Conservation (phyloP, 495 filamentous ascomycete genomes). For the Neurospora sp. region DNA sequence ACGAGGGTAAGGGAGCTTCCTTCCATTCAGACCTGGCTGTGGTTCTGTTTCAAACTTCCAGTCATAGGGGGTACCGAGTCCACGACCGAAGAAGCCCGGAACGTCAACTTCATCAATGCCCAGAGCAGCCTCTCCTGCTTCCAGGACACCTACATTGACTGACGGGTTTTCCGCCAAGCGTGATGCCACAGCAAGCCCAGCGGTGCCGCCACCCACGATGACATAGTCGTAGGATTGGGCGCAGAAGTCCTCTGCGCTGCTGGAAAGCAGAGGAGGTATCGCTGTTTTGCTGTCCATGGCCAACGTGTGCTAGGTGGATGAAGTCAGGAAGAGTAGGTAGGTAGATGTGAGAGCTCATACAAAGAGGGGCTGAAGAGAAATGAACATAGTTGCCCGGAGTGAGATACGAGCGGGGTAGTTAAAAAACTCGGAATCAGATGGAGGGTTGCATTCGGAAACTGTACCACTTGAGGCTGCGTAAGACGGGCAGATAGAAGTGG, state of each 20-base stretch:
- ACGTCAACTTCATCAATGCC: conserved; percentile 35
- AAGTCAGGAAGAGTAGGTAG: too few species aligned
- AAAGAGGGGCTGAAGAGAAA: too few species aligned
- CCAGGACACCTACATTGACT: conserved; percentile 41
- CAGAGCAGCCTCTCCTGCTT: conserved; percentile 38
- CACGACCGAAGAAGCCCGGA: conserved; percentile 25
- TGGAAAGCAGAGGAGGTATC: neutral
- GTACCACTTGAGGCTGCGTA: too few species aligned
- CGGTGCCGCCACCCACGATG: conserved; percentile 45
- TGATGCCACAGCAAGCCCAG: conserved; percentile 45
- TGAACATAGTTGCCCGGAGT: too few species aligned
- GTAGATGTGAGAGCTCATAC: too few species aligned
- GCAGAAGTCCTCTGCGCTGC: conserved; percentile 24
- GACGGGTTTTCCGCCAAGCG: conserved; percentile 39
- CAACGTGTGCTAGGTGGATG: too few species aligned
- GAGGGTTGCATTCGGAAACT: too few species aligned
- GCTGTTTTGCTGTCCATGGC: neutral
- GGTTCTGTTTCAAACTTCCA: conserved; percentile 41
- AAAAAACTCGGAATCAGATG: too few species aligned
- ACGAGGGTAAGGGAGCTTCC: conserved; percentile 27
- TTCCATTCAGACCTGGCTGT: conserved; percentile 32
- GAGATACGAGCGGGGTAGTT: too few species aligned
- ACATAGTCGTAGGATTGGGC: conserved; percentile 65
- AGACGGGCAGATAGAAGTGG: too few species aligned
- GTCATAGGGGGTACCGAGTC: conserved; percentile 39